Evolutionary conservation across 306 rosid genomes (phyloP), one percentile per base, ranked within the genome.

Genomic region (Fagus crenata): DNA sequence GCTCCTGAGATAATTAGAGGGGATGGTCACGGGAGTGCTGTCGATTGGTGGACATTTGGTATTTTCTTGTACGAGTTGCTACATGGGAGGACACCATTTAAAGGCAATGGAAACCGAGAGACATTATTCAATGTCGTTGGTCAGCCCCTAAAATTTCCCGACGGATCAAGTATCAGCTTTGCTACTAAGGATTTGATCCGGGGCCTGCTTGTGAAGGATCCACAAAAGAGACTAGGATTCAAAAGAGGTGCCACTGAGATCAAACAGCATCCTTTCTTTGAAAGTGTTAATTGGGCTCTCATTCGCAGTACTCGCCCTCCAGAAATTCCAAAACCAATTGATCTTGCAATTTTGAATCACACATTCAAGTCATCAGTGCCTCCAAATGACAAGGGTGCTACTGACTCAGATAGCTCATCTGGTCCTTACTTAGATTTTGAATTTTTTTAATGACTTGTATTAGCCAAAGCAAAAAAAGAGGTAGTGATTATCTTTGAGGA

Each of bases 1-100:
- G 89, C 92, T 40, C 92, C 92, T 5, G 92, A 88, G 70, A 88
- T 88, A 53, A 82, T 88, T 49, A 81, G 92, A 81, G 92, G 92
- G 13, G 92, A 88, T 41, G 92, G 92, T 37, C 92, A 88, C 75
- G 92, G 92, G 22, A 88, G 92, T 81, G 89, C 89, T 3, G 92
- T 88, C 39, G 92, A 88, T 78, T 88, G 92, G 92, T 88, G 92
- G 92, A 88, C 92, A 6, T 88, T 84, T 63, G 92, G 92, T 7
- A 82, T 88, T 28, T 88, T 88, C 77, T 69, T 88, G 84, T 88
- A 84, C 46, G 92, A 88, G 73, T 40, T 88, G 72, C 77, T 88
- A 22, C 75, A 67, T 70, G 92, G 92, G 12, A 82, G 64, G 72
- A 88, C 92, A 37, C 92, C 92, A 2, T 88, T 88, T 75, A 86